Conservation (phyloP, 257 asterid genomes). For the Plantago elongata region DNA sequence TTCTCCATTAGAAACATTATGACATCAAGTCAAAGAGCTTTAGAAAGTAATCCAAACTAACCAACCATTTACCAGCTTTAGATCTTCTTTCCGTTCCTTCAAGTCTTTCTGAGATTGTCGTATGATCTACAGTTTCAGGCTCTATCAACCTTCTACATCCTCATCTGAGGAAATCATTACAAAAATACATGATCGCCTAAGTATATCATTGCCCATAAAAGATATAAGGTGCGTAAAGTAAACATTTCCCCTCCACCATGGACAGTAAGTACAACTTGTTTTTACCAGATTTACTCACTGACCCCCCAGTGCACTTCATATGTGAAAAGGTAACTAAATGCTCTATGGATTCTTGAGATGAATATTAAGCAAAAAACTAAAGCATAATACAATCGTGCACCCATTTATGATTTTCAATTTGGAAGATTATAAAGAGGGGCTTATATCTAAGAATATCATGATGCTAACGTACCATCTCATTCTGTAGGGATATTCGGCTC, state of each 20-base stretch:
- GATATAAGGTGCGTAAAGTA: no score
- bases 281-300: no score
- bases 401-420: not conserved
- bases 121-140: constrained; percentile 16
- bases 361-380: no score
- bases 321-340: no score
- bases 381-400: not conserved
- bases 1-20: constrained; percentile 1
- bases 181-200: no score
- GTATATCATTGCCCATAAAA: no score
- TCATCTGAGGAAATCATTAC: constrained; percentile 16
- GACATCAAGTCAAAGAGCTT: not conserved
- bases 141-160: not conserved
- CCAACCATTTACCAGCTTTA: constrained; percentile 22
- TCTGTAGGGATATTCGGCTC: constrained; percentile 22
- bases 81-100: constrained; percentile 20
- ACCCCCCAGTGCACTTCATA: no score
- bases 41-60: not conserved
- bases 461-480: constrained; percentile 28
- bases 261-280: no score
- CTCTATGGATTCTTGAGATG: no score
- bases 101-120: constrained; percentile 15
- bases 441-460: not conserved
- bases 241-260: no score
- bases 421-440: not conserved